Percentiles rank a stretch among this genome's conserved stretches.
phyloP scores from a whole-genome alignment of 805 yeast genomes.

The Saturnispora besseyi region DNA sequence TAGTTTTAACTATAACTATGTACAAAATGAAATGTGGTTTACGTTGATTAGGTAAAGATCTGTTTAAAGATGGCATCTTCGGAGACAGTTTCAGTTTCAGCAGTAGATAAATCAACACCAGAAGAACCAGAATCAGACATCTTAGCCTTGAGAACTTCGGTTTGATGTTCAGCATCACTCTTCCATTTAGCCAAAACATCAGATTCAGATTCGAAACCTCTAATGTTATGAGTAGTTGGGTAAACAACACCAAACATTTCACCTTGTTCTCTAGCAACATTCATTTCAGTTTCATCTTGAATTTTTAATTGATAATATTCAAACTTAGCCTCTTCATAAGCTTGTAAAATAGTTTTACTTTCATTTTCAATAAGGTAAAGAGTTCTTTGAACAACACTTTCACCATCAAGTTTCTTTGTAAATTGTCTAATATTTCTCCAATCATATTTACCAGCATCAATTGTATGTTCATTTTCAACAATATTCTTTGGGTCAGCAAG shows the following conservation, averaged over 20 bases:
- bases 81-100: constrained; percentile 19
- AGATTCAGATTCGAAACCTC: constrained; percentile 67
- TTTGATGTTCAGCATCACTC: constrained; percentile 53
- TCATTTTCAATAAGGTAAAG: constrained; percentile 39
- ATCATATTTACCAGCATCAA: constrained; percentile 43
- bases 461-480: constrained; percentile 61
- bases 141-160: constrained; percentile 46
- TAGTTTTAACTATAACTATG: neutral
- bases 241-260: constrained; percentile 76
- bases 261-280: constrained; percentile 73
- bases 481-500: constrained; percentile 79
- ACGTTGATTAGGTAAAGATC: constrained; percentile 1
- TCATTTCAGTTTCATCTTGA: constrained; percentile 67
- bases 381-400: constrained; percentile 72
- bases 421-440: constrained; percentile 77
- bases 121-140: constrained; percentile 21
- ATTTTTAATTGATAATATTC: constrained; percentile 85
- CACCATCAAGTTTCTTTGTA: constrained; percentile 76
- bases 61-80: constrained; percentile 20
- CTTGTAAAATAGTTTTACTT: constrained; percentile 39
- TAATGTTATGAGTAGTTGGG: constrained; percentile 50
- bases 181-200: constrained; percentile 66
- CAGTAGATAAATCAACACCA: constrained; percentile 15
- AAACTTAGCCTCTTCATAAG: constrained; percentile 78
- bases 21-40: neutral